Evolutionary conservation across 2,329 filamentous ascomycete species (phyloP), one percentile per base, ranked within the genome.

Genomic region (Moelleriella libera): DNA sequence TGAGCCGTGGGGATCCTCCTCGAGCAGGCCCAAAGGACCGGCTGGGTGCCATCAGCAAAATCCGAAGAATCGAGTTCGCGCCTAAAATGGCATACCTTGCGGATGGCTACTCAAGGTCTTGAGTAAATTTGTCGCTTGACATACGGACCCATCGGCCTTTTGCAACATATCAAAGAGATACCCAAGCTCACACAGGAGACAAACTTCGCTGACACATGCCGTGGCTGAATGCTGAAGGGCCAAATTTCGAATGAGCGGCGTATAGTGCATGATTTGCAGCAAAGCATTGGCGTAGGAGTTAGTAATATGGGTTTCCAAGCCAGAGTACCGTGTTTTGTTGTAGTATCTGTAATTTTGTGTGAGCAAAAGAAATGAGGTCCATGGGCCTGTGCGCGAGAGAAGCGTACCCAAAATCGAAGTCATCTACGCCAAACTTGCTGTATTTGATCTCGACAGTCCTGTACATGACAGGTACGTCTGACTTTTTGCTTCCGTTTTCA

Each of bases 131-230:
- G 90, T 95, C 11, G 92, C 92, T 61, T 98, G 92, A 55, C 92
- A 98, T 50, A 94, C 94, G 48, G 89, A 84, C 0, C 89, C 90
- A 52, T 85, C 84, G 2, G 92, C 92, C 62, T 97, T 98, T 57
- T 97, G 85, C 29, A 98, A 75, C 92, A 98, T 98, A 60, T 98
- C 94, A 56, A 95, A 94, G 8, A 98, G 70, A 61, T 92, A 98
- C 1, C 92, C 92, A 54, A 98, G 73, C 64, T 98, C 92, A 64
- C 92, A 98, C 1, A 98, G 69, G 41, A 98, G 70, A 63, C 92
- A 98, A 32, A 80, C 76, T 48, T 94, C 88, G 54, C 79, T 80
- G 2, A 88, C 71, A 60, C 92, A 98, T 11, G 83, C 78, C 7
- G 85, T 87, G 1, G 92, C 88, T 1, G 89, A 85, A 62, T 98